Conservation (phyloP, 306 rosid genomes). For the Lathyrus sativus region DNA sequence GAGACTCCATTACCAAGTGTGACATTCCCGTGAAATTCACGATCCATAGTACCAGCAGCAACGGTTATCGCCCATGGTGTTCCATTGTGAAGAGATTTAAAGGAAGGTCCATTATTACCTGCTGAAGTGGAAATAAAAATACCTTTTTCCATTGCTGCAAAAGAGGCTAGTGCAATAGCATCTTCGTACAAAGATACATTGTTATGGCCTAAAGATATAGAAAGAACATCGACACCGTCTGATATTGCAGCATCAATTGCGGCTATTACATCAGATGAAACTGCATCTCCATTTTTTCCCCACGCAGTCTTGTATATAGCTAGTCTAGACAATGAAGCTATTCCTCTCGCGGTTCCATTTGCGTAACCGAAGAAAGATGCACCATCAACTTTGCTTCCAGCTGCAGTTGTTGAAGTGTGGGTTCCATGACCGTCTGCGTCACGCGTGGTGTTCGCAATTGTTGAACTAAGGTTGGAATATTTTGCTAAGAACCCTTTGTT, state of each 20-base stretch:
- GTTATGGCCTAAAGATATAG: conserved; percentile 61
- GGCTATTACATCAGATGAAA: conserved; percentile 58
- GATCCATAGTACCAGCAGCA: conserved; percentile 66
- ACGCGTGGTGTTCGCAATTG: conserved; percentile 49
- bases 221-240: conserved; percentile 77
- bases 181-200: conserved; percentile 49
- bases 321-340: conserved; percentile 63
- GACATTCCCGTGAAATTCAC: conserved; percentile 48
- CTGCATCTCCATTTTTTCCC: conserved; percentile 27
- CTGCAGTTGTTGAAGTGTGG: conserved; percentile 72
- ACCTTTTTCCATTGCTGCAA: conserved; percentile 64
- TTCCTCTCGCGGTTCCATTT: conserved; percentile 57
- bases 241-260: conserved; percentile 72
- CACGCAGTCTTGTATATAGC: conserved; percentile 73
- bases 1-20: conserved; percentile 50
- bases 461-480: conserved; percentile 18
- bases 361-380: conserved; percentile 76
- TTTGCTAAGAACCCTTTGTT: conserved; percentile 60
- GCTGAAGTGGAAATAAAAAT: conserved; percentile 71
- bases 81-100: conserved; percentile 62
- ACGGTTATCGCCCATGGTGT: conserved; percentile 78
- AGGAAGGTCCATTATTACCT: conserved; percentile 60
- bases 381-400: conserved; percentile 52
- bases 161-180: conserved; percentile 73
- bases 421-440: conserved; percentile 78